Base-by-base conservation (phyloP, 2,329 filamentous ascomycete species). In the Penicillium palitans region DNA sequence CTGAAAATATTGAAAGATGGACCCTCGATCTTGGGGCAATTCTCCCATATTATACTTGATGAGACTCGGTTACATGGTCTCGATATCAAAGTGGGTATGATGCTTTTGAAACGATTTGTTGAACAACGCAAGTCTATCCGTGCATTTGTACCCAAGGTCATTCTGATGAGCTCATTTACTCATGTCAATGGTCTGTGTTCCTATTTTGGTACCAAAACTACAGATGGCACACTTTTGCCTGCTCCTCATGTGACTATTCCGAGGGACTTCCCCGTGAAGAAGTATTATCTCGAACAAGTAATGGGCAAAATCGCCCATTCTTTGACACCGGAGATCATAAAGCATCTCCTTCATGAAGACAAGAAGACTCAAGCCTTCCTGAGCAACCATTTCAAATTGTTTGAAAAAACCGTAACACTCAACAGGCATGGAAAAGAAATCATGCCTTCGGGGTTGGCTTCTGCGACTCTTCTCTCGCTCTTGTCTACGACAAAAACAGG, bases 11-110 rank as follows among this genome's bases (percentile, higher is more conserved):
- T 83, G 21, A 76, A 79, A 55, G 66, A 72, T 57, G 62, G 72
- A 44, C 65, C 74, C 53, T 66, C 68, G 2, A 62, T 76, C 19
- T 61, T 83, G 29, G 73, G 78, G 51, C 70, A 68, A 1, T 66
- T 76, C 31, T 80, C 80, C 4, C 80, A 83, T 62, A 68, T 83
- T 19, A 65, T 83, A 41, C 76, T 84, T 56, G 81, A 84, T 61
- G 81, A 83, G 66, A 79, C 82, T 19, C 79, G 82, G 59, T 79
- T 81, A 59, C 74, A 79, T 55, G 76, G 77, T 64, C 68, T 79
- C 19, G 63, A 71, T 12, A 77, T 79, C 31, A 80, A 82, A 56
- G 76, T 81, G 59, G 67, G 81, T 27, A 71, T 83, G 64, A 73
- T 80, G 35, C 63, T 78, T 13, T 62, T 82, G 50, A 82, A 79